These are phyloP conservation scores for Penstemon davidsonii DNA, from an alignment of 257 asterid genomes.

Conservation along the genomic window DNA sequence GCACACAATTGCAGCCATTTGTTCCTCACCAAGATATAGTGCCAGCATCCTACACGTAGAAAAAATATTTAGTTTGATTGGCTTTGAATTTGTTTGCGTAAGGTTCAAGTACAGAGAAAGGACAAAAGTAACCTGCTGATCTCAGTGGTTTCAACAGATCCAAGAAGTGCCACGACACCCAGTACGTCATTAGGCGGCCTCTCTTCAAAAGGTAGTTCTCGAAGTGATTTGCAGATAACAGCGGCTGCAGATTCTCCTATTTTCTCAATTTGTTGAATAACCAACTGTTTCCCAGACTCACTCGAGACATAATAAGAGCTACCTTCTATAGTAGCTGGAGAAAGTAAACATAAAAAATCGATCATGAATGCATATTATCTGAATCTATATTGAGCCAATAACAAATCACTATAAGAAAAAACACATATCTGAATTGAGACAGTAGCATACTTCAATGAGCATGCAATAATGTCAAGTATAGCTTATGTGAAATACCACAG, in stretches of 20 bases:
- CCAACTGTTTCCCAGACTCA: slow-evolving; percentile 24
- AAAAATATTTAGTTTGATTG: background rate
- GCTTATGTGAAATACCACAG: background rate
- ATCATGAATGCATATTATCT: background rate
- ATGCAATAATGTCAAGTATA: background rate
- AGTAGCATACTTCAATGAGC: background rate
- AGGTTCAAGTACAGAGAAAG: slow-evolving; percentile 10
- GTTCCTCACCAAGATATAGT: slow-evolving; percentile 58
- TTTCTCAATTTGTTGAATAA: slow-evolving; percentile 33
- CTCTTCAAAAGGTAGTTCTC: slow-evolving; percentile 23
- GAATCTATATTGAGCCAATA: too few species aligned
- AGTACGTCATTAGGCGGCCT: slow-evolving; percentile 33
- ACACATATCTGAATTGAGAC: background rate
- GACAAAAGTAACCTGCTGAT: slow-evolving; percentile 58
- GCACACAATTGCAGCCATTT: slow-evolving; percentile 71
- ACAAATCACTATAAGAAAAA: too few species aligned
- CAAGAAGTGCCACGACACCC: slow-evolving; percentile 70
- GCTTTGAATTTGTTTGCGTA: background rate
- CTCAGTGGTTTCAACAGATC: slow-evolving; percentile 41
- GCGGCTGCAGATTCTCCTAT: slow-evolving; percentile 49
- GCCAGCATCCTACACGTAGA: slow-evolving; percentile 50
- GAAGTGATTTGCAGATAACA: slow-evolving; percentile 38
- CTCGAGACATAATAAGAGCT: slow-evolving; percentile 24
- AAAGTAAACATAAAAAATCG: slow-evolving; percentile 6
- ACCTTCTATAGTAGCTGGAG: slow-evolving; percentile 36